phyloP scores from a whole-genome alignment of 2,329 filamentous ascomycete genomes.

The Claviceps pazoutovae region DNA sequence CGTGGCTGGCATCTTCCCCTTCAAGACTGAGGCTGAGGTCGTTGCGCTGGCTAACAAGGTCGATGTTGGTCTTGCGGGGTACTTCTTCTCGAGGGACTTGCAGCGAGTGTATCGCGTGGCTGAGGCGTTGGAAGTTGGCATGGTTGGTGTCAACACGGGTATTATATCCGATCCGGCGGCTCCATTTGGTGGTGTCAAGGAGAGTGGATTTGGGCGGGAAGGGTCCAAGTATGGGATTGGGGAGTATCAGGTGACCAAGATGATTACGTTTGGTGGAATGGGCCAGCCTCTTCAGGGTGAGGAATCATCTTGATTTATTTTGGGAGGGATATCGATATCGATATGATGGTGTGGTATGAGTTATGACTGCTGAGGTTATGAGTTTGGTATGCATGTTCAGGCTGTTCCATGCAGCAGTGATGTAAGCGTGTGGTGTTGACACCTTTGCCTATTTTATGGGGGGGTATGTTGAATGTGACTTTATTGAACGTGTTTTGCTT shows the following conservation, averaged over 20 bases:
- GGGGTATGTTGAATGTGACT: too few species aligned
- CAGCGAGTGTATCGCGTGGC: slow-evolving; percentile 47
- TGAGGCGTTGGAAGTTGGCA: slow-evolving; percentile 65
- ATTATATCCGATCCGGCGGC: slow-evolving; percentile 43
- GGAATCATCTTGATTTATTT: background rate
- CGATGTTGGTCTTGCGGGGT: slow-evolving; percentile 81
- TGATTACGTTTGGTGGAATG: slow-evolving; percentile 39
- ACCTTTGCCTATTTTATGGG: too few species aligned
- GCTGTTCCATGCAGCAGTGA: too few species aligned
- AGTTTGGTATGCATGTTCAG: too few species aligned
- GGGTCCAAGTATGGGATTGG: slow-evolving; percentile 64
- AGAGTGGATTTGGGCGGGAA: slow-evolving; percentile 69
- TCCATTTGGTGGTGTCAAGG: slow-evolving; percentile 68
- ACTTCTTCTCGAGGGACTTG: slow-evolving; percentile 68
- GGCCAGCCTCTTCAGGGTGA: slow-evolving; percentile 37
- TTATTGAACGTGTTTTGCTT: too few species aligned
- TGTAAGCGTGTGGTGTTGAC: too few species aligned
- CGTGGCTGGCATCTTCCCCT: slow-evolving; percentile 78
- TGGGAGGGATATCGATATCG: too few species aligned
- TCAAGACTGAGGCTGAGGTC: slow-evolving; percentile 80
- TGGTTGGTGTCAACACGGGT: slow-evolving; percentile 77
- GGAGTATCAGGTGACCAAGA: slow-evolving; percentile 66
- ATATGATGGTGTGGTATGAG: background rate
- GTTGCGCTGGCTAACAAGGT: slow-evolving; percentile 67
- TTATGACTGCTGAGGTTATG: background rate